Evolutionary conservation across 2,329 filamentous ascomycete genomes (phyloP), one percentile per base, ranked within the genome.

Genomic region (Hymenoscyphus infarciens): DNA sequence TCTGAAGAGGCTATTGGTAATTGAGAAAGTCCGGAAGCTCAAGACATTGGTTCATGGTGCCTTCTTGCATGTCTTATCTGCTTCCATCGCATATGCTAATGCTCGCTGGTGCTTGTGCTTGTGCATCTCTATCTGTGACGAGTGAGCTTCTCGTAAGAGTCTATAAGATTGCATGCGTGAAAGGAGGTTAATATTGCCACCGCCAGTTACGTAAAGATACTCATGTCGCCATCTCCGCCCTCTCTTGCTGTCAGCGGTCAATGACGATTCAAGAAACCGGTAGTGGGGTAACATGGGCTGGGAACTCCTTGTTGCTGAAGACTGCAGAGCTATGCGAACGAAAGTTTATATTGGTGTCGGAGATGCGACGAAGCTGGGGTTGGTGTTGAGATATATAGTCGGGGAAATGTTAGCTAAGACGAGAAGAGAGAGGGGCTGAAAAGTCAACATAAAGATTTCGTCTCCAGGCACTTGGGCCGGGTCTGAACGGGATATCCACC

Each of bases 111-210:
- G 33, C 31, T 61, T 38, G 38, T 60, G 29, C 29, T 35, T 22
- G 39, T 54, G 27, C 42, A 22, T 16, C 58, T 29, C 27, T 57
- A 61, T 61, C 60, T 61, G 56, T 61, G 54, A 57, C 60, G 60
- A 61, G 55, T 61, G 55, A 57, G 54, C 58, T 35, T 57, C 54
- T 61, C 60, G 60, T 61, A 61, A 61, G 42, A 49, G 42, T 19
- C n/a, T 49, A 49, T 49, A 49, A 49, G 42, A 49, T 49, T 49
- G 42, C 16, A 49, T 22, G 19, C 25, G n/a, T 49, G n/a, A 22
- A 49, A 11, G 16, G 19, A 22, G 42, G 42, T 19, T 19, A 19
- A 49, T n/a, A 10, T 49, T 49, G 42, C 42, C 42, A 49, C 42
- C 42, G 19, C n/a, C n/a, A 19, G 42, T 49, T 49, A 49, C 42